phyloP scores from a whole-genome alignment of 2,329 filamentous ascomycete species.

The Fusarium papillatum region DNA sequence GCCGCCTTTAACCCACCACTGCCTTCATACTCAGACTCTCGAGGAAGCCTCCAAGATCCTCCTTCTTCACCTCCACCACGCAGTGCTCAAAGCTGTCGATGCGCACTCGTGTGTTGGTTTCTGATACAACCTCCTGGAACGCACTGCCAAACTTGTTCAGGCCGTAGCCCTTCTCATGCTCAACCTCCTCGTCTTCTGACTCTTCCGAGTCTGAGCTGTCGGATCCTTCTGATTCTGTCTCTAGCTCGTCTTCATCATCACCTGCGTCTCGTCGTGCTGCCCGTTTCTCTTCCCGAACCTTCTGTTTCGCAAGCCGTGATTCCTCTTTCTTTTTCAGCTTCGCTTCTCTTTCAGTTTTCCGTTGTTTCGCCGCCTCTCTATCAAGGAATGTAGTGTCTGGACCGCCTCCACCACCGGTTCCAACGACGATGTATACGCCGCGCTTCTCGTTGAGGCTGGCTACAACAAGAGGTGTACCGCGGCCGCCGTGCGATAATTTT shows the following conservation, averaged over 20 bases:
- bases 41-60: conserved; percentile 91
- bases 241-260: conserved; percentile 63
- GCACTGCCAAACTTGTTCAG: conserved; percentile 94
- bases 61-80: conserved; percentile 97
- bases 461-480: conserved; percentile 89
- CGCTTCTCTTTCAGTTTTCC: conserved; percentile 71
- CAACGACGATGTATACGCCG: conserved; percentile 92
- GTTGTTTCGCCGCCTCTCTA: conserved; percentile 74
- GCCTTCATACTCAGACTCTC: conserved; percentile 93
- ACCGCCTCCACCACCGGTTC: conserved; percentile 88
- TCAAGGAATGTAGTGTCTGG: conserved; percentile 79
- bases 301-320: conserved; percentile 67
- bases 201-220: conserved; percentile 59
- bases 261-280: conserved; percentile 65
- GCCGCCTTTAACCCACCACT: conserved; percentile 71
- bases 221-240: conserved; percentile 58
- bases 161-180: conserved; percentile 75
- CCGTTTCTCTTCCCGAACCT: conserved; percentile 71
- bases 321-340: conserved; percentile 75
- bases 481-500: conserved; percentile 75
- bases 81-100: conserved; percentile 99
- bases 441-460: conserved; percentile 90
- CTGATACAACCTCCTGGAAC: conserved; percentile 93
- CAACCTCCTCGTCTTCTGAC: conserved; percentile 65
- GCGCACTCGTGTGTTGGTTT: conserved; percentile 89